Evolutionary conservation across 2,329 filamentous ascomycete species (phyloP), one percentile per base, ranked within the genome.

Genomic region (Aspergillus texensis): DNA sequence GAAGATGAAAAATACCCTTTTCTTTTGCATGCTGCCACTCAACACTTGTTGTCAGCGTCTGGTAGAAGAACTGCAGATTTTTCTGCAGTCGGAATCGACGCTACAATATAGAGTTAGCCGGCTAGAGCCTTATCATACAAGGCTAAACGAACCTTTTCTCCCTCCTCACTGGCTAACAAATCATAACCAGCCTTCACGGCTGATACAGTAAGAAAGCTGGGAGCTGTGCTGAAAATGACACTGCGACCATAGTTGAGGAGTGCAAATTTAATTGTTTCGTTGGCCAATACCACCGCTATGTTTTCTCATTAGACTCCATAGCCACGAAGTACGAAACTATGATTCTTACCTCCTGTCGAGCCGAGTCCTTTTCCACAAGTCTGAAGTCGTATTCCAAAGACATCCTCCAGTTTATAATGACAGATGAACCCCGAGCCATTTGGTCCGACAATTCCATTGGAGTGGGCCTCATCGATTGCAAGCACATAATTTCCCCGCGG

Each of bases 331-430:
- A 50, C 24, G 43, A 4, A 6, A 14, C 19, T 12, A 30, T 39
- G 21, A 24, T 10, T 61, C 67, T 52, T 62, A 75, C 74, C 74
- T 43, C 74, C 75, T 14, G 61, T 52, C 3, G 68, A 65, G 0
- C 45, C 67, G 28, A 77, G 45, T 0, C 69, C 73, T 60, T 76
- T 77, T 1, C 70, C 65, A 61, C 55, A 76, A 3, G 69, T 71
- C 46, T 74, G 71, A 32, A 75, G 46, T 6, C 66, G 58, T 12
- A 77, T 65, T 2, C 71, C 69, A 28, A 76, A 66, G 3, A 75
- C 70, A 2, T 67, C 64, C 45, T 75, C 71, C 8, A 77, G 57
- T 2, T 72, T 71, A n/a, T 77, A 65, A 19, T 64, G 52, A 28
- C 43, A 58, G 3, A 74, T 64, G 24, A 69, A 62, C 2, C 69